Base-by-base conservation (phyloP, 306 rosid species). In the Medicago truncatula region DNA sequence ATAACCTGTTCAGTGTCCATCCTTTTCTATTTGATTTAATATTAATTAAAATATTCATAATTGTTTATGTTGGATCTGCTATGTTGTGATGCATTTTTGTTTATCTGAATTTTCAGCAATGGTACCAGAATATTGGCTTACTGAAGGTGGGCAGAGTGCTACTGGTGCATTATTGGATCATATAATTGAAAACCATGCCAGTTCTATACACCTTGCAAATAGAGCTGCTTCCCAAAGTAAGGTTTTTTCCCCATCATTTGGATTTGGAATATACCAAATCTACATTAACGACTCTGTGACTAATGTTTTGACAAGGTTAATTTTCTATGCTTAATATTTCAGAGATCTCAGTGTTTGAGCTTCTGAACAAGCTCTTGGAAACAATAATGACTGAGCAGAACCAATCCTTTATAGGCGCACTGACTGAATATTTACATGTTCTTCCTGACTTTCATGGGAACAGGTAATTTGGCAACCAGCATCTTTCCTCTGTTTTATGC, bases 111-210 rank as follows among this genome's bases (percentile, higher is more conserved):
- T 60, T 86, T 71, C 89, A 95, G 98, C 98, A 16, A 95, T 95
- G 98, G 85, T 92, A 78, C 97, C 97, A 9, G 97, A 92, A 77
- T 87, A 89, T 78, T 95, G 98, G 98, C 93, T 95, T 28, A 95
- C 97, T 13, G 97, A 95, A 92, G 98, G 97, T n/a, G 98, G 98
- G 63, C 97, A 95, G 86, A 95, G 98, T 92, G 98, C 98, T 76
- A 95, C 97, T 75, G 98, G 97, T 83, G 97, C 98, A 68, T 86
- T 95, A 68, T 85, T 95, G 83, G 98, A 95, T 89, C 88, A 92
- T 87, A 72, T 95, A 80, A 86, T 95, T 75, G 93, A 95, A 85
- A 92, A 77, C 80, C 96, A 92, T 71, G 85, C 80, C 49, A 96
- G 93, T 78, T 89, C 97, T 62, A 77, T 89, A 54, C 77, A 1